Conservation (phyloP, 2,329 filamentous ascomycete species). For the Hypoxylon sp. region DNA sequence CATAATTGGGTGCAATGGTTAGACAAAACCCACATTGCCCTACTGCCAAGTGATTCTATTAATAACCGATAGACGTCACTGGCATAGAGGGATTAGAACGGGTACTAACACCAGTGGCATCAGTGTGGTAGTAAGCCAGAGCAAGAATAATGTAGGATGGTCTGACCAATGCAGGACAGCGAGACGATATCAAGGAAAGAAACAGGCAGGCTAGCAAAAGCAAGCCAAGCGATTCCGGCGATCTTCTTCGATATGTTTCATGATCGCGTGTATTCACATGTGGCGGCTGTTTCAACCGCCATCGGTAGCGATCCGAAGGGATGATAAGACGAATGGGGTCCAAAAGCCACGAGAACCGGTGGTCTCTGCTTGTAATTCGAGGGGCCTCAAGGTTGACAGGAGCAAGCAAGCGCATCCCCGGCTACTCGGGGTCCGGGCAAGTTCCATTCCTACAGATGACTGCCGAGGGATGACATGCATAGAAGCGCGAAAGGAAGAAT, state of each 20-base stretch:
- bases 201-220: conserved; percentile 18
- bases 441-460: conserved; percentile 24
- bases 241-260: conserved; percentile 42
- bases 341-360: conserved; percentile 35
- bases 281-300: conserved; percentile 40
- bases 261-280: conserved; percentile 42
- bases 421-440: conserved; percentile 34
- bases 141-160: conserved; percentile 29
- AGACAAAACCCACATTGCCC: conserved; percentile 29
- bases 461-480: conserved; percentile 46
- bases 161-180: conserved; percentile 25
- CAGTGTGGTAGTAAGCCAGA: conserved; percentile 35
- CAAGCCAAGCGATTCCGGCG: conserved; percentile 22
- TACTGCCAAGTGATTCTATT: conserved; percentile 41
- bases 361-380: conserved; percentile 34
- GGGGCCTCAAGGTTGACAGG: conserved; percentile 6
- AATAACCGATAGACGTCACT: conserved; percentile 46
- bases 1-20: conserved; percentile 36
- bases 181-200: conserved; percentile 6
- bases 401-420: conserved; percentile 15
- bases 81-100: conserved; percentile 33
- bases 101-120: conserved; percentile 28
- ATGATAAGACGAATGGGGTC: conserved; percentile 40
- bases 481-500: conserved; percentile 38
- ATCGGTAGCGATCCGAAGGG: conserved; percentile 43